These are phyloP conservation scores for Flaveria bidentis DNA, from an alignment of 129 eudicot genomes.

Conservation along the genomic window DNA sequence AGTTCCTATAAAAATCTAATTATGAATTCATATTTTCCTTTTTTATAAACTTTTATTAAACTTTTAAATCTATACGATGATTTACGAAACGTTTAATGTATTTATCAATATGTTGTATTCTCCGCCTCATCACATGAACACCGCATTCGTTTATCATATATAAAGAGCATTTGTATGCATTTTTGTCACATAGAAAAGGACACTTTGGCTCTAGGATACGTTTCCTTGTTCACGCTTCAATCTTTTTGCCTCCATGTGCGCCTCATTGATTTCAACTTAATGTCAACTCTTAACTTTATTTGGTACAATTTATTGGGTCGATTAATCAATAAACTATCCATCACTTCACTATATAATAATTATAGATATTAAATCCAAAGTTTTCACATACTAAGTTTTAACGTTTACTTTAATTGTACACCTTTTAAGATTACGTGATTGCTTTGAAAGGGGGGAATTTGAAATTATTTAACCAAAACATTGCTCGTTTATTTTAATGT, in stretches of 20 bases:
- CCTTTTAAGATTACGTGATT: too few relatives aligned
- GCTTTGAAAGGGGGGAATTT: too few relatives aligned
- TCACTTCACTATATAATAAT: neutral
- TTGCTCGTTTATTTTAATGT: too few relatives aligned
- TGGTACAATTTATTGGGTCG: neutral
- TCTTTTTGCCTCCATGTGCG: conserved; percentile 13
- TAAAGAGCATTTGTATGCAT: neutral
- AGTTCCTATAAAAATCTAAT: too few relatives aligned
- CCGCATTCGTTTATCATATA: too few relatives aligned
- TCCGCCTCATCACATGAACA: too few relatives aligned
- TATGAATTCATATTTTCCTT: too few relatives aligned
- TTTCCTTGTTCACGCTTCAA: conserved; percentile 17
- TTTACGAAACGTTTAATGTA: too few relatives aligned
- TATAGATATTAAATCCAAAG: neutral
- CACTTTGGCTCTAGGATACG: neutral
- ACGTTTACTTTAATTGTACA: neutral
- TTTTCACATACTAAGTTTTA: neutral
- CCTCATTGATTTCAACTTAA: conserved; percentile 11
- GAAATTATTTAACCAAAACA: too few relatives aligned
- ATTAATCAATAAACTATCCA: neutral
- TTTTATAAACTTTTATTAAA: too few relatives aligned
- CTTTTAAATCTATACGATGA: too few relatives aligned
- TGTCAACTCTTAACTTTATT: neutral
- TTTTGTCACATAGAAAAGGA: neutral
- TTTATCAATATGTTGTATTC: too few relatives aligned